Conservation (phyloP, 2,329 filamentous ascomycete species). For the Pyricularia sp. region DNA sequence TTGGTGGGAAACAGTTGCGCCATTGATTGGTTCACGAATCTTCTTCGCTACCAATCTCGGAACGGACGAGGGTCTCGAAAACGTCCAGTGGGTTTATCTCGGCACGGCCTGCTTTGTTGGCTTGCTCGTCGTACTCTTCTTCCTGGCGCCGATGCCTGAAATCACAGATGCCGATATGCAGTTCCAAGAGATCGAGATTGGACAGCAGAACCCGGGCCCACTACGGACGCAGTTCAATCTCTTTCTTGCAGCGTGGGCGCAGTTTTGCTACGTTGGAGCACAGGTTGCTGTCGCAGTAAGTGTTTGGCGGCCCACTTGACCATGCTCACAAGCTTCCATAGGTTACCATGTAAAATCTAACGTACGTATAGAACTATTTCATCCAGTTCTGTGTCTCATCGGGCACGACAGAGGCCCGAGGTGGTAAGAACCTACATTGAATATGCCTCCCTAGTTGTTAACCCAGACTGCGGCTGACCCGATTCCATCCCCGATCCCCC, state of each 20-base stretch:
- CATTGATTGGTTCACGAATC: constrained; percentile 44
- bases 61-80: constrained; percentile 34
- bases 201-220: constrained; percentile 30
- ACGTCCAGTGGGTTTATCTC: constrained; percentile 53
- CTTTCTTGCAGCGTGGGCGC: constrained; percentile 45
- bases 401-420: constrained; percentile 10
- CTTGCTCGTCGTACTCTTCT: constrained; percentile 43
- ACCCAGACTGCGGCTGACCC: constrained; percentile 1
- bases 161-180: constrained; percentile 52
- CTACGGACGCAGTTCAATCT: constrained; percentile 46
- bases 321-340: background rate
- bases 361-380: constrained; percentile 29
- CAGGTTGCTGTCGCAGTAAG: constrained; percentile 38
- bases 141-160: constrained; percentile 34
- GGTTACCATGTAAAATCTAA: background rate
- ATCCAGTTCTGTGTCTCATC: constrained; percentile 32
- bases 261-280: constrained; percentile 51
- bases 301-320: constrained; percentile 12
- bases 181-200: constrained; percentile 31
- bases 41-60: constrained; percentile 45
- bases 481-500: constrained; percentile 7
- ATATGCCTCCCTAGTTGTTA: background rate
- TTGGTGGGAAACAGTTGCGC: constrained; percentile 24
- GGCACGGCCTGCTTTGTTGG: constrained; percentile 48
- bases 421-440: constrained; percentile 9